phyloP scores from a whole-genome alignment of 2,329 filamentous ascomycete genomes.

The Exophiala viscosa region DNA sequence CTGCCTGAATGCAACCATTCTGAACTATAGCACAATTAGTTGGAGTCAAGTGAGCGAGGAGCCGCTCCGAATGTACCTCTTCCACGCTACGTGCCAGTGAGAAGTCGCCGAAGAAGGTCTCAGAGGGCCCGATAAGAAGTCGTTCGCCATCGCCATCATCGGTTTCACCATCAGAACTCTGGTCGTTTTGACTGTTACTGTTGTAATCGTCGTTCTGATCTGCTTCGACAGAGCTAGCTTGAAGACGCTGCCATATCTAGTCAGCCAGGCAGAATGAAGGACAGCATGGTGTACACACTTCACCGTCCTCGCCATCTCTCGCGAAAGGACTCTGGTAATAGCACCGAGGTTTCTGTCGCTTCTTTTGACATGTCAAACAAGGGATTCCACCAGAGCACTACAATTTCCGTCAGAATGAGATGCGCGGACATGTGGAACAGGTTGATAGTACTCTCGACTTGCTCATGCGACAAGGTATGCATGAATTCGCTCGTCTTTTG shows the following conservation, averaged over 20 bases:
- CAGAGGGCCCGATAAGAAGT: constrained; percentile 3
- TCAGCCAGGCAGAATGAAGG: neutral
- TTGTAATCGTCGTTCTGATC: constrained; percentile 1
- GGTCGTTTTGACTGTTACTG: constrained; percentile 1
- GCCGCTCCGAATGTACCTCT: constrained; percentile 5
- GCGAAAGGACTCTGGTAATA: constrained; percentile 10
- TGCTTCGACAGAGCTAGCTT: neutral
- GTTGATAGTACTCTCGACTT: constrained; percentile 18
- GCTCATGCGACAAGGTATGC: constrained; percentile 24
- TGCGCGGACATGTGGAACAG: neutral
- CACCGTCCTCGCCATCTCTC: constrained; percentile 9
- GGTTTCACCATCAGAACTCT: neutral
- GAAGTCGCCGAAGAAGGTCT: constrained; percentile 15
- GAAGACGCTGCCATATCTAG: neutral
- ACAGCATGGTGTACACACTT: constrained; percentile 6
- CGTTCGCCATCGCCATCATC: constrained; percentile 1
- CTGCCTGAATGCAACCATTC: constrained; percentile 5
- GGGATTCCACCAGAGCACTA: constrained; percentile 22
- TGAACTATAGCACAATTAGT: constrained; percentile 14
- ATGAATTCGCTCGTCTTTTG: constrained; percentile 23
- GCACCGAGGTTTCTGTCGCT: constrained; percentile 21
- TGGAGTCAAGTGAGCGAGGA: neutral
- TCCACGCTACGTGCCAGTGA: constrained; percentile 19
- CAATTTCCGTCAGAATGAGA: neutral
- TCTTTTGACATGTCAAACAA: constrained; percentile 21